phyloP scores from a whole-genome alignment of 2,329 filamentous ascomycete species.

The Arthrobotrys pseudoclavata region DNA sequence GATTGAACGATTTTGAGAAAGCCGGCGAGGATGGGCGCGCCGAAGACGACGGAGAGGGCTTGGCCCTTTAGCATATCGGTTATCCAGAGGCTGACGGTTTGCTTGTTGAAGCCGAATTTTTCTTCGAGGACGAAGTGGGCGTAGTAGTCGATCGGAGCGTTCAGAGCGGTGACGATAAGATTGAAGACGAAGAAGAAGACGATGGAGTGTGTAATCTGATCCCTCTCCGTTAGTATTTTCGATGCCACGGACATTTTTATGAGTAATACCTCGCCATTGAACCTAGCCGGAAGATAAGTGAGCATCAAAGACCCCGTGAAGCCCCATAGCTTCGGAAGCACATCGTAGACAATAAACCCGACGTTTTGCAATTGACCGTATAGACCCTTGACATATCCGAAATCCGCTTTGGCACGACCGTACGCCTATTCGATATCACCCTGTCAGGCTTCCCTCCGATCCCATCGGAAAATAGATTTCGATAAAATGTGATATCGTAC shows the following conservation, averaged over 20 bases:
- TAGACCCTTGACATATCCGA: constrained; percentile 82
- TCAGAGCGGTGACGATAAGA: constrained; percentile 82
- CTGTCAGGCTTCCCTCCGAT: background rate
- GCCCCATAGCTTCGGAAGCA: constrained; percentile 91
- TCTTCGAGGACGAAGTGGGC: constrained; percentile 96
- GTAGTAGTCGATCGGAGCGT: constrained; percentile 87
- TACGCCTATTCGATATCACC: constrained; percentile 73
- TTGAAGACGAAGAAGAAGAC: constrained; percentile 91
- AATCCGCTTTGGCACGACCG: constrained; percentile 94
- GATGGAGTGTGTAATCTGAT: constrained; percentile 84
- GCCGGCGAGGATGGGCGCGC: constrained; percentile 87
- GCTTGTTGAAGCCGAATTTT: constrained; percentile 98
- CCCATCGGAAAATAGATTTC: too few relatives aligned
- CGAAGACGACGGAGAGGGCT: constrained; percentile 81
- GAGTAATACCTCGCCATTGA: constrained; percentile 77
- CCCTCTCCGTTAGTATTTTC: background rate
- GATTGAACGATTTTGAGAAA: constrained; percentile 95
- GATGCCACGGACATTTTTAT: too few relatives aligned
- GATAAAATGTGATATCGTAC: constrained; percentile 66
- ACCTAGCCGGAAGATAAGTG: constrained; percentile 79
- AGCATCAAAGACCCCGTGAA: constrained; percentile 81
- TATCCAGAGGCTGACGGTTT: constrained; percentile 88
- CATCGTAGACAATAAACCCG: constrained; percentile 88
- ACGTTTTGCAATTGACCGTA: constrained; percentile 90
- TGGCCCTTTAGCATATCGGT: constrained; percentile 93